phyloP scores from a whole-genome alignment of 208 protist species.

The Leishmania braziliensis region DNA sequence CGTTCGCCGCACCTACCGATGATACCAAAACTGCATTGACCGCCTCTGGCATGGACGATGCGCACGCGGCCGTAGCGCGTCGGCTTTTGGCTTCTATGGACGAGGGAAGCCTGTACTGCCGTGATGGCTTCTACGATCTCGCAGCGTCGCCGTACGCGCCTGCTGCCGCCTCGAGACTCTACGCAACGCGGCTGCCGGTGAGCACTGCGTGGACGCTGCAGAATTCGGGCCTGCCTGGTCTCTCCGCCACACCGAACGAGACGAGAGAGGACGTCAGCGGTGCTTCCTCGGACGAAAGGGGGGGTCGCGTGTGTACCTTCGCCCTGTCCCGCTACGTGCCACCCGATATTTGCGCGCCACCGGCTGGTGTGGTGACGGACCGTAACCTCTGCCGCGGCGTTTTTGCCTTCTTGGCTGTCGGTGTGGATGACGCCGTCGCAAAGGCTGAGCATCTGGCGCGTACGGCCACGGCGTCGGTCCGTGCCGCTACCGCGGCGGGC shows the following conservation, averaged over 20 bases:
- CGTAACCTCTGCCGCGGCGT: conserved; percentile 64
- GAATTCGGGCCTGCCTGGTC: conserved; percentile 9
- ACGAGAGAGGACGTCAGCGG: background rate
- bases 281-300: background rate
- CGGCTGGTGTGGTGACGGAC: conserved; percentile 76
- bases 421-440: conserved; percentile 6
- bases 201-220: conserved; percentile 13
- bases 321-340: conserved; percentile 38
- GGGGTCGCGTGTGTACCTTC: conserved; percentile 7
- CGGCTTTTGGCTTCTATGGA: conserved; percentile 24
- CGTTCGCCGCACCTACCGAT: background rate
- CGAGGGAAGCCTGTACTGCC: conserved; percentile 50
- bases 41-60: background rate
- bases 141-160: conserved; percentile 4
- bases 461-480: background rate
- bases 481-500: background rate
- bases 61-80: conserved; percentile 1
- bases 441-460: background rate
- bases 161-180: background rate
- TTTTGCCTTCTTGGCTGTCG: conserved; percentile 62
- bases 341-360: conserved; percentile 43
- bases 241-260: conserved; percentile 1
- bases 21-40: background rate
- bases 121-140: conserved; percentile 53
- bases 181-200: background rate